phyloP scores from a whole-genome alignment of 495 filamentous ascomycete species.

The Aspergillus wentii region DNA sequence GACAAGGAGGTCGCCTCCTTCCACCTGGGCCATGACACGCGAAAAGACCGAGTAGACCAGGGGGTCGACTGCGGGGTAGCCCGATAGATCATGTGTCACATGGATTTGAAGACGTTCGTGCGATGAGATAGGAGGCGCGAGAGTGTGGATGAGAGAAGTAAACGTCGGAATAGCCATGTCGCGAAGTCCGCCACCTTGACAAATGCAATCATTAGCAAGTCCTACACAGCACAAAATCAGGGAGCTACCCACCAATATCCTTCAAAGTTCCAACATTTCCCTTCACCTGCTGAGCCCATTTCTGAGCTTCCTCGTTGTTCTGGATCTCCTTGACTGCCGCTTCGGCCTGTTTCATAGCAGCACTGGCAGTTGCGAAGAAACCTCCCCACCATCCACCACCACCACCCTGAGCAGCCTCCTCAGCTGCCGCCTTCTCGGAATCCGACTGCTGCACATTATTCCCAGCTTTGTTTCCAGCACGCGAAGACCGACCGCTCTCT shows the following conservation, averaged over 20 bases:
- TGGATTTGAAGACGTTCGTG: slow-evolving; percentile 98
- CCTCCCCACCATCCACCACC: slow-evolving; percentile 92
- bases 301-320: slow-evolving; percentile 91
- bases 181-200: slow-evolving; percentile 78
- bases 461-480: slow-evolving; percentile 46
- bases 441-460: slow-evolving; percentile 32
- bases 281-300: slow-evolving; percentile 91
- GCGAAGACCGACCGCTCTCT: slow-evolving; percentile 68
- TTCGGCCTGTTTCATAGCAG: slow-evolving; percentile 92
- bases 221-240: slow-evolving; percentile 4
- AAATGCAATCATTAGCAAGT: slow-evolving; percentile 17
- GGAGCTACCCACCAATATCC: slow-evolving; percentile 64
- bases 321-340: slow-evolving; percentile 91
- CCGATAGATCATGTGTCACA: slow-evolving; percentile 90
- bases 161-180: slow-evolving; percentile 91
- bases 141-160: slow-evolving; percentile 85
- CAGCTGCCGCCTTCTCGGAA: slow-evolving; percentile 20
- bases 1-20: slow-evolving; percentile 95
- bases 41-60: slow-evolving; percentile 91
- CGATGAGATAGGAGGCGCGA: slow-evolving; percentile 94
- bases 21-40: slow-evolving; percentile 96
- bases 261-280: slow-evolving; percentile 82
- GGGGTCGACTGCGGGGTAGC: slow-evolving; percentile 91
- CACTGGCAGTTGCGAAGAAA: slow-evolving; percentile 59
- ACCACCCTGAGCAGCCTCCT: slow-evolving; percentile 33